Conservation (phyloP, 1,139 yeast species). For the Hemisphaericaspora lyxosophila region DNA sequence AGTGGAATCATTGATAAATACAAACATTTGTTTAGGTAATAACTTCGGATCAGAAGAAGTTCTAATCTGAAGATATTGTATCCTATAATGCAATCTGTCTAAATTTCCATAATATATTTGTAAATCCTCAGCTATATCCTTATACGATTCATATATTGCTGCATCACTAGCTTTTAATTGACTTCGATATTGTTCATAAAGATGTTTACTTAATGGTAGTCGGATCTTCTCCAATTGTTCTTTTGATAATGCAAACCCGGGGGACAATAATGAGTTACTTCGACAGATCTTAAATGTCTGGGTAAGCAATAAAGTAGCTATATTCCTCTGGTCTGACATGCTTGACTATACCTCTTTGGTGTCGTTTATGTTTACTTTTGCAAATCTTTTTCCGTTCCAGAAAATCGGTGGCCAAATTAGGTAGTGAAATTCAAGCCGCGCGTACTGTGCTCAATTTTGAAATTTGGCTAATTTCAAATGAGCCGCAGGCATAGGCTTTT, state of each 20-base stretch:
- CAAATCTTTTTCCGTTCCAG: background rate
- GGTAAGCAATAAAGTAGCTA: slow-evolving; percentile 12
- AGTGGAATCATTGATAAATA: slow-evolving; percentile 7
- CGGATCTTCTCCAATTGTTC: slow-evolving; percentile 15
- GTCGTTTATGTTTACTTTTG: background rate
- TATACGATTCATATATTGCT: slow-evolving; percentile 12
- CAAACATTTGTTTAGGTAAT: slow-evolving; percentile 12
- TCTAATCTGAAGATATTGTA: slow-evolving; percentile 11
- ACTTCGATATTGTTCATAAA: slow-evolving; percentile 12
- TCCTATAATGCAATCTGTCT: slow-evolving; percentile 3
- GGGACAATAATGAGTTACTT: slow-evolving; percentile 15
- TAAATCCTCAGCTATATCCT: slow-evolving; percentile 10
- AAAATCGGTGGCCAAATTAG: background rate
- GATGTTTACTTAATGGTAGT: slow-evolving; percentile 13
- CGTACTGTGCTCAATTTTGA: too few species aligned
- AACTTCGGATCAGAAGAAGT: slow-evolving; percentile 8
- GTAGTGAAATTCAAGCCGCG: background rate
- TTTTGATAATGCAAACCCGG: slow-evolving; percentile 7
- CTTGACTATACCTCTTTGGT: background rate
- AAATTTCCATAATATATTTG: slow-evolving; percentile 9
- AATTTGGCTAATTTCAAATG: too few species aligned
- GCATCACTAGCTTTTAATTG: slow-evolving; percentile 9
- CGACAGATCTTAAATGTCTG: slow-evolving; percentile 21
- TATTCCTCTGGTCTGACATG: slow-evolving; percentile 9
- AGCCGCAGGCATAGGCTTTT: too few species aligned